phyloP scores from a whole-genome alignment of 768 basidiomycete species.

The Antrodiella citrinella region DNA sequence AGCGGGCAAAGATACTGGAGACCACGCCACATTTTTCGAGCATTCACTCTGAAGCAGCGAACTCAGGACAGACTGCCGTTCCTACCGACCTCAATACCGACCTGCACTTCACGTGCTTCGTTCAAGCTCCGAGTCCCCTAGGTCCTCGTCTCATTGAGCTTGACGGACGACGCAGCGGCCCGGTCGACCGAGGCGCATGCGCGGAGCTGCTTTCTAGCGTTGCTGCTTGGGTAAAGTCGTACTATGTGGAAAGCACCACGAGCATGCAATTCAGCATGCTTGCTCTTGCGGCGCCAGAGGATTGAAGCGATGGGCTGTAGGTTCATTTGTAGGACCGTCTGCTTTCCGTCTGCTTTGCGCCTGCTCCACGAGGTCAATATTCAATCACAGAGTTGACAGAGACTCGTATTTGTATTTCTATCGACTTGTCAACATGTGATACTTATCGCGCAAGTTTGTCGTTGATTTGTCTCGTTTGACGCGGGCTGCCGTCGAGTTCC shows the following conservation, averaged over 20 bases:
- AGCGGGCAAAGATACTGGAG: slow-evolving; percentile 70
- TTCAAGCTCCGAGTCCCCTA: slow-evolving; percentile 47
- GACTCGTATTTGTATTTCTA: no score
- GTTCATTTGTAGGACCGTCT: no score
- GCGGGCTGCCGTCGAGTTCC: no score
- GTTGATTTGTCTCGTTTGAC: no score
- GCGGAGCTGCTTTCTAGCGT: slow-evolving; percentile 59
- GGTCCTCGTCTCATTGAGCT: slow-evolving; percentile 63
- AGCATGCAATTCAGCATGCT: slow-evolving; percentile 64
- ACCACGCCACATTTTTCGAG: slow-evolving; percentile 66
- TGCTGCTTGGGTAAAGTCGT: slow-evolving; percentile 50
- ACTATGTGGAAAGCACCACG: slow-evolving; percentile 45
- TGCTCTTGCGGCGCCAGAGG: slow-evolving; percentile 33
- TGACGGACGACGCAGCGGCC: slow-evolving; percentile 71
- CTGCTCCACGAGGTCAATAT: no score
- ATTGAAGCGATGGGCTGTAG: no score
- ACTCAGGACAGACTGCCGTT: slow-evolving; percentile 58
- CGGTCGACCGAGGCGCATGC: slow-evolving; percentile 71
- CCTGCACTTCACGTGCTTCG: slow-evolving; percentile 85
- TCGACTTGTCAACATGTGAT: no score
- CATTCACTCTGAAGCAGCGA: slow-evolving; percentile 68
- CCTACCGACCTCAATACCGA: slow-evolving; percentile 61
- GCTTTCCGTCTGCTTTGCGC: no score
- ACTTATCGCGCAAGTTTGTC: no score
- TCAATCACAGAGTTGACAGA: no score